Evolutionary conservation across 129 eudicot species (phyloP), one percentile per base, ranked within the genome.

Genomic region (Flaveria bidentis): DNA sequence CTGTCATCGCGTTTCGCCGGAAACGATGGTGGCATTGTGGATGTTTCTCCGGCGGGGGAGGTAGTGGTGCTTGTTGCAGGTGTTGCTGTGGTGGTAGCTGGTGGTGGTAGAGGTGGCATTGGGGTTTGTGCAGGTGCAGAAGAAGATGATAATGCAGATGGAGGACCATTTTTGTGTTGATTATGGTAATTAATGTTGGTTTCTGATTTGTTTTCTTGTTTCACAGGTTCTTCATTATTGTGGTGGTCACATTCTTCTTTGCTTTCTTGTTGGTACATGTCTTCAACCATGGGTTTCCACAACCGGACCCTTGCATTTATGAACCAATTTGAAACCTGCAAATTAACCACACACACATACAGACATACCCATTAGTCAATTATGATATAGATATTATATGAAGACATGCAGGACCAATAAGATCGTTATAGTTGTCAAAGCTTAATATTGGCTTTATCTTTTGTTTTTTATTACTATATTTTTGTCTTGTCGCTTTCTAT

Each of bases 271-370:
- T 89, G 97, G 80, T 94, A 91, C 96, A 94, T 94, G 9, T 94
- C 97, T 74, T 94, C 99, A 33, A 94, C 96, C 99, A 94, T 94
- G 84, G 99, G 99, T 83, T 94, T 94, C 99, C 99, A 94, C 87
- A 94, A 71, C 71, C 99, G 85, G 78, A 93, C 98, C 87, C 98
- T 85, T 26, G 98, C 98, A 88, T 93, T 93, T 72, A 93, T 93
- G 96, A 94, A 91, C 99, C 99, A 94, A 79, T 94, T 94, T 66
- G 97, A 94, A 2, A 94, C 99, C 99, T 94, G 90, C 50, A 84
- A 57, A 71, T 13, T 45, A 45, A 13, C 30, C 74, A 22, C 20
- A 22, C 50, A 44, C 11, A 77, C 36, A 41, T 13, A 13, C 20
- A 72, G 9, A 42, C 51, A 56, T 57, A 33, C 44, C 55, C 55